Base-by-base conservation (phyloP, 83 land plant genomes). In the Picea mariana region DNA sequence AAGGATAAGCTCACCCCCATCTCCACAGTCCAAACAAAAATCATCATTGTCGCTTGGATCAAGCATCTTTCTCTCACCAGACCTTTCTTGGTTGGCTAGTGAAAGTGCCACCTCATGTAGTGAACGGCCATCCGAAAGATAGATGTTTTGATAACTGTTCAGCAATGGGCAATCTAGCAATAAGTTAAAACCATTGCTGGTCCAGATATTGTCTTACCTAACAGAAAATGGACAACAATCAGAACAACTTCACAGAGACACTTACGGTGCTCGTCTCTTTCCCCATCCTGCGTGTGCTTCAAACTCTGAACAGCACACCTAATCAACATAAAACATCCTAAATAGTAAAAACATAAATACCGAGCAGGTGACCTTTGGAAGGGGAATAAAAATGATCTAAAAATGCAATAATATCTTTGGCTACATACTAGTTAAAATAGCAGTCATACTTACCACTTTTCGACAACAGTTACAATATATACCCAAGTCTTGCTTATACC, bases 241-340 rank as follows among this genome's bases (percentile, higher is more conserved):
- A 42, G 44, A 80, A 13, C 49, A 80, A 13, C 49, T 21, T 23
- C 3, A 82, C 47, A 23, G 62, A 17, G n/a, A 77, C 52, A 66
- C 85, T 85, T 82, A 88, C 90, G 90, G 87, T 52, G 86, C 82
- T 64, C 87, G 80, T 11, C 87, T 87, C 47, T 81, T 47, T 72
- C 84, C 90, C 90, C 90, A 88, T n/a, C 90, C 90, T 7, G 90
- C 90, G 69, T 88, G 90, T 64, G 63, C 85, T 83, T 88, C 90
- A 85, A 88, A 88, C 71, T 71, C 78, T 24, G 90, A 82, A 78
- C 90, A 88, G 81, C 87, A 85, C 13, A 88, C 81, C 90, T 88
- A 85, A 69, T 62, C 34, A 69, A n/a, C n/a, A 64, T 60, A n/a
- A 24, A 64, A 61, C 16, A 34, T 1, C 7, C 47, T 44, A 44